These are phyloP conservation scores for Fusarium proliferatum DNA, from an alignment of 2,329 filamentous ascomycete genomes.

Conservation along the genomic window DNA sequence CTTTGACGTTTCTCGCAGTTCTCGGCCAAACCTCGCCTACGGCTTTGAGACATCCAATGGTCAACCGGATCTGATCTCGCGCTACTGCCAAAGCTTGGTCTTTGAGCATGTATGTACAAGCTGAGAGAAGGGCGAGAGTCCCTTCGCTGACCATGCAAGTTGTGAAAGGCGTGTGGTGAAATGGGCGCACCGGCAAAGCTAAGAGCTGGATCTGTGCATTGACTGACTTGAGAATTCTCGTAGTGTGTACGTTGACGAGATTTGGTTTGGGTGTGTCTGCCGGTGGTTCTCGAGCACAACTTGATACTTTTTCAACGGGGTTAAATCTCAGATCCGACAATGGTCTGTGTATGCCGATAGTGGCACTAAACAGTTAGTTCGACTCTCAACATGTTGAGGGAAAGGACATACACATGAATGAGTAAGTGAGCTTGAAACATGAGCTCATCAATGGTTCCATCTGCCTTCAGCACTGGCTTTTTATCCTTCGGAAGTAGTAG, in stretches of 20 bases:
- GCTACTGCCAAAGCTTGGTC: conserved; percentile 16
- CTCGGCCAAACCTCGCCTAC: conserved; percentile 23
- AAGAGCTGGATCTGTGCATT: conserved; percentile 32
- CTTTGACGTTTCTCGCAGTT: conserved; percentile 29
- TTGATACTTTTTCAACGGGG: conserved; percentile 20
- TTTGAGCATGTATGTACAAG: conserved; percentile 19
- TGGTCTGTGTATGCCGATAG: conserved; percentile 28
- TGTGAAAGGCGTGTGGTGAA: conserved; percentile 23
- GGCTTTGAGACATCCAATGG: conserved; percentile 24
- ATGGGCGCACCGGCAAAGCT: conserved; percentile 9
- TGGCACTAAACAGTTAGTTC: conserved; percentile 11
- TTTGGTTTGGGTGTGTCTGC: conserved; percentile 6
- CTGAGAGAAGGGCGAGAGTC: conserved; percentile 22
- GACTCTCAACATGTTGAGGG: fast-evolving
- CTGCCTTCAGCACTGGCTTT: conserved; percentile 8
- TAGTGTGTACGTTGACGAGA: conserved; percentile 32
- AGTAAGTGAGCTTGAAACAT: conserved; percentile 35
- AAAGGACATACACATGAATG: conserved; percentile 27
- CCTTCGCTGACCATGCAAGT: conserved; percentile 39
- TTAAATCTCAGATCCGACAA: conserved; percentile 35
- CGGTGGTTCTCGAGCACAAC: conserved; percentile 25
- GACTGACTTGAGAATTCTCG: conserved; percentile 20
- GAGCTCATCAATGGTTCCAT: conserved; percentile 27
- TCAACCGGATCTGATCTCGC: conserved; percentile 30
- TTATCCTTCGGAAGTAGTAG: conserved; percentile 11